Conservation (phyloP, 2,329 filamentous ascomycete species). For the Aspergillus pseudoterreus region DNA sequence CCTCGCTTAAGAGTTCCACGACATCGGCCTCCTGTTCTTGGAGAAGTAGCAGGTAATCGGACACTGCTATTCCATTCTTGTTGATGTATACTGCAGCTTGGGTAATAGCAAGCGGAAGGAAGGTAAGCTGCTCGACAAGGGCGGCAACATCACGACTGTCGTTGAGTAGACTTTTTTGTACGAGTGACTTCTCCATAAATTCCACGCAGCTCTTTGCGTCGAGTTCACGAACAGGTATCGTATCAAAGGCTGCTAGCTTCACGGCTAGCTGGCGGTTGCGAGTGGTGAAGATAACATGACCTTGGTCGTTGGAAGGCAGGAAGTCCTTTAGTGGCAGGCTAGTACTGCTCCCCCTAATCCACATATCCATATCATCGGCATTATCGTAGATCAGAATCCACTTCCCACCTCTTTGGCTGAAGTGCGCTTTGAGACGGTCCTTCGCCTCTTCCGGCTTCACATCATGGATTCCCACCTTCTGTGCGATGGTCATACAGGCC, state of each 20-base stretch:
- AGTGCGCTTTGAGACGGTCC: constrained; percentile 4
- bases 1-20: constrained; percentile 8
- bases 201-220: background rate
- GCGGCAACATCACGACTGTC: background rate
- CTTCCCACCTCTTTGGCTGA: constrained; percentile 10
- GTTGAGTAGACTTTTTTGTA: background rate
- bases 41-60: constrained; percentile 7
- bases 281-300: constrained; percentile 18
- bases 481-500: constrained; percentile 14
- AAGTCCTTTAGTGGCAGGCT: constrained; percentile 5
- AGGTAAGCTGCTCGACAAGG: constrained; percentile 8
- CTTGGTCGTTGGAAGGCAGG: constrained; percentile 15
- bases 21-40: constrained; percentile 3
- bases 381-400: constrained; percentile 27
- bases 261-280: constrained; percentile 12
- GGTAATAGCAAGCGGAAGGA: constrained; percentile 12
- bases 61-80: constrained; percentile 1
- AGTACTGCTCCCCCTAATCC: constrained; percentile 5
- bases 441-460: constrained; percentile 6
- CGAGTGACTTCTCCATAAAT: background rate
- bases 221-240: background rate
- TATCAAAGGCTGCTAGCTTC: background rate
- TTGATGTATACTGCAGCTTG: constrained; percentile 13
- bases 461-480: constrained; percentile 9
- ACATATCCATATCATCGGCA: constrained; percentile 21